Evolutionary conservation across 78 protist species (phyloP), one percentile per base, ranked within the genome.

Genomic region (Polysphondylium violaceum): DNA sequence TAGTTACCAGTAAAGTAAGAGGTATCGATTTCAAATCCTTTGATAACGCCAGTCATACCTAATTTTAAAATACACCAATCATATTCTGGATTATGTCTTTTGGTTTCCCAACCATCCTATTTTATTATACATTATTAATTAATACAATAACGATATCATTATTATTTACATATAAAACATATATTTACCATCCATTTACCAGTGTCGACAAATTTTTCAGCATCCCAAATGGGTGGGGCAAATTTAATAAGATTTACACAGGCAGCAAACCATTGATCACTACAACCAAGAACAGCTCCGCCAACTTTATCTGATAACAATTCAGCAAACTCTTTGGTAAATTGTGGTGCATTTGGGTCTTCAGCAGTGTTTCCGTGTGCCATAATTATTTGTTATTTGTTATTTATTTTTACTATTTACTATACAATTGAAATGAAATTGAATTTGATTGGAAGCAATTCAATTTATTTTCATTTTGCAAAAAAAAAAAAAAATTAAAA

Each of bases 101-200:
- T 79, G 31, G 98, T 92, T 63, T 96, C 98, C 98, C 98, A 96
- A 16, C 98, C 98, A 75, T 96, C 98, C 96, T 87, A 21, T 58
- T 12, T 11, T 17, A n/a, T 12, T n/a, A 17, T n/a, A 58, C 6
- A 12, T 47, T 47, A 12, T 47, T 47, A 12, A 12, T 47, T 11
- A 40, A 33, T n/a, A 5, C 50, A 16, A 5, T 8, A 60, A 60
- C 29, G 11, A 60, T 60, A 8, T 8, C 7, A 55, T 55, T 55
- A 55, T 55, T 12, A n/a, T 63, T 2, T 36, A 63, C 31, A 61
- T 17, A 61, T 14, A 61, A 61, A 61, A 61, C 5, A 38, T 40
- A 44, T 44, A 67, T 67, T 25, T 78, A 78, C 88, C 89, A 81
- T 81, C 89, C 89, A 81, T 58, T 81, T 81, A 41, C 89, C 89